These are phyloP conservation scores for Trichomonascus vanleenenianus DNA, from an alignment of 805 yeast genomes.

Conservation along the genomic window DNA sequence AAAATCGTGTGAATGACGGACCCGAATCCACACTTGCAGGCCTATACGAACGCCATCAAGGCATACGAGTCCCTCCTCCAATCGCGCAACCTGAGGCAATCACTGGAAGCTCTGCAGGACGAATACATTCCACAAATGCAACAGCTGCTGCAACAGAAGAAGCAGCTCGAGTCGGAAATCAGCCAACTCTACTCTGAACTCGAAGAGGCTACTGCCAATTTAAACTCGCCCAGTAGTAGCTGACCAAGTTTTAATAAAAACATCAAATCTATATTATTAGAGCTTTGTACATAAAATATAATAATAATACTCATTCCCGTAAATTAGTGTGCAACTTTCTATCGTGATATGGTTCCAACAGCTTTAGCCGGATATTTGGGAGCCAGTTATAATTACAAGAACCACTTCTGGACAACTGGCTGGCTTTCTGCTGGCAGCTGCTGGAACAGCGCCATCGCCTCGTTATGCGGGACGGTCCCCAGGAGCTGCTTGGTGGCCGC, in stretches of 20 bases:
- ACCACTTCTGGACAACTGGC: slow-evolving; percentile 53
- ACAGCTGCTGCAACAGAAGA: background rate
- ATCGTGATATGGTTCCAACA: too few species aligned
- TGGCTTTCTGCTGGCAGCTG: slow-evolving; percentile 56
- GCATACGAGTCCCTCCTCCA: too few species aligned
- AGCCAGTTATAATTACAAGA: slow-evolving; percentile 20
- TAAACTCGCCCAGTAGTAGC: too few species aligned
- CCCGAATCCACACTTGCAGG: too few species aligned
- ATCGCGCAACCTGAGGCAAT: background rate
- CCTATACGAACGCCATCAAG: too few species aligned
- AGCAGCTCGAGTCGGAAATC: background rate
- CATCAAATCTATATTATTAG: background rate
- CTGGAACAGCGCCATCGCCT: slow-evolving; percentile 57
- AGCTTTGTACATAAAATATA: background rate
- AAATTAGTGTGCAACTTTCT: background rate
- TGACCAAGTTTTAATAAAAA: too few species aligned
- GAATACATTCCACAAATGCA: background rate
- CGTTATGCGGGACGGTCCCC: slow-evolving; percentile 56
- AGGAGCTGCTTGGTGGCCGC: slow-evolving; percentile 56
- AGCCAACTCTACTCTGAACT: background rate
- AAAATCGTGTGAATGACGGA: too few species aligned
- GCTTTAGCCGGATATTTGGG: too few species aligned
- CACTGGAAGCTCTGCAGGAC: background rate
- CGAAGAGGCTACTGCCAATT: background rate
- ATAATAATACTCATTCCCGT: background rate